Evolutionary conservation across 768 basidiomycete species (phyloP), one percentile per base, ranked within the genome.

Genomic region (Rhizopogon vulgaris): DNA sequence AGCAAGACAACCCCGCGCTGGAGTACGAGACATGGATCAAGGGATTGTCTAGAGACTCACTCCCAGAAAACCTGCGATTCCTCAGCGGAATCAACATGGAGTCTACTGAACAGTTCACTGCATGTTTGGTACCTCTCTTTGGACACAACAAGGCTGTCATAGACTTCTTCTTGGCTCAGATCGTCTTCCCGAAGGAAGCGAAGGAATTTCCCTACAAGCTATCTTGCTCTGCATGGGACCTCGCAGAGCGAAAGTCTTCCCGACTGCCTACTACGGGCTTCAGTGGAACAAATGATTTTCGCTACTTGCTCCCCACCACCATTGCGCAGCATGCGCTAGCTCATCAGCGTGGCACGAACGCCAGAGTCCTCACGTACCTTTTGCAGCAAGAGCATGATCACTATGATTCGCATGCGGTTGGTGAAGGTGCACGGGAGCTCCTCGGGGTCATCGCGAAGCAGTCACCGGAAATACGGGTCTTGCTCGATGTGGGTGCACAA

Each of bases 401-500:
- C 14, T 77, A 76, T 27, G 25, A 65, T 39, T 38, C 62, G 8
- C 45, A 53, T 28, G 28, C 36, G 2, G 45, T 60, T 3, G 56
- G 62, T 18, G 49, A 58, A 4, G 52, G 48, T 14, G 61, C 65
- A 1, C 2, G 15, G 0, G 56, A 67, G 15, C 61, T 74, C 45
- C 52, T 76, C 11, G 22, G 54, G 5, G 53, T 61, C 17, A 11
- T 80, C 9, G 63, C 67, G 2, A 17, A 51, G 1, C 67, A 73
- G 38, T 40, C 45, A 0, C 72, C 72, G 2, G 58, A 64, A 17
- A 65, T 79, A 15, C 66, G 67, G 9, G 77, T 80, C 10, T 56
- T 81, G 5, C 58, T 80, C 14, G 79, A 80, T 48, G 77, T 81
- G 18, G 80, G 79, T 0, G 80, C 79, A 0, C 79, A 81, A 54